Conservation (phyloP, 352 stramenopile species). For the Phytophthora litchii region DNA sequence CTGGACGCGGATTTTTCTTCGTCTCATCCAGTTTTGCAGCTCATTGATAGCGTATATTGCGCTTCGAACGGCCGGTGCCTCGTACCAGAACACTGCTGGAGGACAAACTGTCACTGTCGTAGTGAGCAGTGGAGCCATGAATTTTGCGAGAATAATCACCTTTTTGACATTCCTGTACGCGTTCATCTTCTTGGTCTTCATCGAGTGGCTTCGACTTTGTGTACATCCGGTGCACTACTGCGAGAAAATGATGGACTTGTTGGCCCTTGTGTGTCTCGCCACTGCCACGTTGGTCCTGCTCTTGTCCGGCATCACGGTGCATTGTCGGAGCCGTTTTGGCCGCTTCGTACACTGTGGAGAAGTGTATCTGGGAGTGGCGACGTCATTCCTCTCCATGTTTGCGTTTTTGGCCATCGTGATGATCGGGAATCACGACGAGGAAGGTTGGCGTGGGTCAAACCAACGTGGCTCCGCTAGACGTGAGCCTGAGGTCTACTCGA, state of each 20-base stretch:
- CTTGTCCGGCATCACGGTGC: conserved; percentile 54
- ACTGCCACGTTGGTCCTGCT: conserved; percentile 63
- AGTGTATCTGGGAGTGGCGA: conserved; percentile 54
- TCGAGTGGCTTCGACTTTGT: conserved; percentile 54
- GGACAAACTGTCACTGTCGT: conserved; percentile 52
- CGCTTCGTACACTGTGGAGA: conserved; percentile 60
- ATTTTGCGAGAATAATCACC: conserved; percentile 63
- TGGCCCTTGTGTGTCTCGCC: conserved; percentile 45
- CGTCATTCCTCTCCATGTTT: conserved; percentile 61
- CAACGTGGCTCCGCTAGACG: neutral
- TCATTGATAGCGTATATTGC: conserved; percentile 61
- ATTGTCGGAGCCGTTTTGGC: conserved; percentile 54
- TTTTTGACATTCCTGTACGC: conserved; percentile 73
- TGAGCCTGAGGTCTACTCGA: conserved; percentile 4
- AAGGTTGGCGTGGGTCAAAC: neutral
- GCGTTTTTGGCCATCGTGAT: conserved; percentile 52
- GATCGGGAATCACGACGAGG: conserved; percentile 41
- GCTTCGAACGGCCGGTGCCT: conserved; percentile 53
- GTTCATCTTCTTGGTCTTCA: conserved; percentile 56
- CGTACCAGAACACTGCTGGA: conserved; percentile 19
- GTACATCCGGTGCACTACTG: conserved; percentile 45
- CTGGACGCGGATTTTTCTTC: conserved; percentile 50
- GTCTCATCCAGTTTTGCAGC: conserved; percentile 64
- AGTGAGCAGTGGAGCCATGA: conserved; percentile 51
- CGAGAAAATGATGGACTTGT: conserved; percentile 55